Conservation (phyloP, 495 filamentous ascomycete species). For the Annulohypoxylon bovei region DNA sequence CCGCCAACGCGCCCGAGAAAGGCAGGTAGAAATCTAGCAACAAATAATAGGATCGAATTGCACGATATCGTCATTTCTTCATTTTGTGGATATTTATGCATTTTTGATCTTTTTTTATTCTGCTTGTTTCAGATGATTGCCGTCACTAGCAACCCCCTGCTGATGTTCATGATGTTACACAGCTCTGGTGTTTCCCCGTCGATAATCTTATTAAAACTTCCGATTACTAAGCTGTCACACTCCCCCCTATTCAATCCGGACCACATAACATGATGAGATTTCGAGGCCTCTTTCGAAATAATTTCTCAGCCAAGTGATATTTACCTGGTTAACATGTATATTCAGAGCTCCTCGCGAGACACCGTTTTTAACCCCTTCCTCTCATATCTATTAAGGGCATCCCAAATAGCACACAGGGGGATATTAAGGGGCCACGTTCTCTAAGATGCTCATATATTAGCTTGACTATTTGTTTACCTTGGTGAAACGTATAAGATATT, state of each 20-base stretch:
- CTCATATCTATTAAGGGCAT: too few relatives aligned
- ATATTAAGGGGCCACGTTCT: too few relatives aligned
- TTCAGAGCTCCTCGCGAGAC: too few relatives aligned
- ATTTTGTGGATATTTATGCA: not conserved
- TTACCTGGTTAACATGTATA: too few relatives aligned
- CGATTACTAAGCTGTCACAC: not conserved
- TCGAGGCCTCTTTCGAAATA: too few relatives aligned
- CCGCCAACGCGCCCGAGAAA: constrained; percentile 7
- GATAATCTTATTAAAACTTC: not conserved
- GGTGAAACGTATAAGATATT: too few relatives aligned
- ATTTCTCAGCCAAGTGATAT: too few relatives aligned
- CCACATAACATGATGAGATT: not conserved
- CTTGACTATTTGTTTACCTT: too few relatives aligned
- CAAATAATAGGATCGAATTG: constrained; percentile 38
- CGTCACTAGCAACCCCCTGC: not conserved
- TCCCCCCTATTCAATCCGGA: not conserved
- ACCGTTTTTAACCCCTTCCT: too few relatives aligned
- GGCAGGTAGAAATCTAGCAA: constrained; percentile 22
- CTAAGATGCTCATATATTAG: too few relatives aligned
- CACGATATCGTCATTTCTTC: constrained; percentile 21
- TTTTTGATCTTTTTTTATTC: not conserved
- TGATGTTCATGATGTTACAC: not conserved
- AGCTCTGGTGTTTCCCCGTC: not conserved
- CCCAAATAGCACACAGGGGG: too few relatives aligned
- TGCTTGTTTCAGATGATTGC: not conserved